These are phyloP conservation scores for Murraya koenigii DNA, from an alignment of 345 rosid genomes.

Conservation along the genomic window DNA sequence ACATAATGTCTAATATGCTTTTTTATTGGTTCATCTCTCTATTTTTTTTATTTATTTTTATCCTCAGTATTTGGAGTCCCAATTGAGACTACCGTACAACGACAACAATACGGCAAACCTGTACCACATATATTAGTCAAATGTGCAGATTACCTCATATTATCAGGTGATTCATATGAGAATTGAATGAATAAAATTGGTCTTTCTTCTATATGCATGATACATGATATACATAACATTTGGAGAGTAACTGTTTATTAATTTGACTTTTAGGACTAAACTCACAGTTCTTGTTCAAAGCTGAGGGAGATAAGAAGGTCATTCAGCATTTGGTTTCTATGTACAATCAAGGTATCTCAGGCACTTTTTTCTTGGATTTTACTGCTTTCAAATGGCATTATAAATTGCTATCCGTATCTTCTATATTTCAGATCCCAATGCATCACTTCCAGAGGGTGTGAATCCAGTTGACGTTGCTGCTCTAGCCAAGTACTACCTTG, in stretches of 20 bases:
- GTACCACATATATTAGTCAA: slow-evolving; percentile 65
- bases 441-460: slow-evolving; percentile 72
- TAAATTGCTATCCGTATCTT: slow-evolving; percentile 7
- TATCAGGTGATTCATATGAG: slow-evolving; percentile 54
- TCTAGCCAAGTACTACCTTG: slow-evolving; percentile 74
- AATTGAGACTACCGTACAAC: slow-evolving; percentile 67
- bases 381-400: slow-evolving; percentile 1
- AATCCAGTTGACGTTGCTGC: slow-evolving; percentile 74
- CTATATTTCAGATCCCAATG: slow-evolving; percentile 53
- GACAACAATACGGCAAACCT: slow-evolving; percentile 63
- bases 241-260: not conserved
- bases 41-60: slow-evolving; percentile 1
- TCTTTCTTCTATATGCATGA: not conserved
- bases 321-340: slow-evolving; percentile 74
- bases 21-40: not conserved
- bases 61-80: slow-evolving; percentile 87
- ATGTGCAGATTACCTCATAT: slow-evolving; percentile 81
- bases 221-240: not conserved
- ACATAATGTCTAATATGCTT: not conserved
- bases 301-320: slow-evolving; percentile 70
- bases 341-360: slow-evolving; percentile 69
- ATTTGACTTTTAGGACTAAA: slow-evolving; percentile 53
- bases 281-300: slow-evolving; percentile 66
- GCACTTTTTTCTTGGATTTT: not conserved
- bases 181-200: not conserved